Conservation (phyloP, 2,329 filamentous ascomycete genomes). For the Colletotrichum tanaceti region DNA sequence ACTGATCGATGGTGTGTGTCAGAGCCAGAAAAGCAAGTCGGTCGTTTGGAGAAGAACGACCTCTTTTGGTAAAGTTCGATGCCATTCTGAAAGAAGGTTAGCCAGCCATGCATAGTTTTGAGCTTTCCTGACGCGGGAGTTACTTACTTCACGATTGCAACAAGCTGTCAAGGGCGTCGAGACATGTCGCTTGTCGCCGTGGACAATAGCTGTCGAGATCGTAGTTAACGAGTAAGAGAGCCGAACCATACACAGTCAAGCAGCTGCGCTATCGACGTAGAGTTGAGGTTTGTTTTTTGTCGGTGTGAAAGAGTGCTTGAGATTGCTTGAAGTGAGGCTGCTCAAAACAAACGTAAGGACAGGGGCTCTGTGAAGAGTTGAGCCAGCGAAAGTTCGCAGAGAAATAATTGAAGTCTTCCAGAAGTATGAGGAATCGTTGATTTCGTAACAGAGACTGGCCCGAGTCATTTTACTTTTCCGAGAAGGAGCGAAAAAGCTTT, state of each 20-base stretch:
- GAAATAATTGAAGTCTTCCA: neutral
- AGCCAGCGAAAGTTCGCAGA: neutral
- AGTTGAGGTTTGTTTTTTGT: rapidly evolving
- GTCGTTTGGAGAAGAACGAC: neutral
- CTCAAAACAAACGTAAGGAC: neutral
- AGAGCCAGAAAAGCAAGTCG: slow-evolving; percentile 26
- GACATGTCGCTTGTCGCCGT: neutral
- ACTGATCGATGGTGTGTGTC: slow-evolving; percentile 26
- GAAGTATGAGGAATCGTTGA: neutral
- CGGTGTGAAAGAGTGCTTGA: neutral
- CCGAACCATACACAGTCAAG: too few species aligned
- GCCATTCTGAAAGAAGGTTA: slow-evolving; percentile 7
- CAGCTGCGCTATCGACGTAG: too few species aligned
- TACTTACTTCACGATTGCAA: neutral
- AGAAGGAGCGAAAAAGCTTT: neutral
- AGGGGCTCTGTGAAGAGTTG: too few species aligned
- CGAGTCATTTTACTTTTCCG: neutral
- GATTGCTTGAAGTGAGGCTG: too few species aligned
- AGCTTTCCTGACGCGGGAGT: neutral
- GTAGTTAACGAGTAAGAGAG: neutral
- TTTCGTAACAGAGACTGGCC: rapidly evolving
- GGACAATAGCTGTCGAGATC: neutral
- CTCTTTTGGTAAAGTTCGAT: neutral
- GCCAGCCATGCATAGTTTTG: neutral
- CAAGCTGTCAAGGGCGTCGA: neutral